Evolutionary conservation across 139 green algal species (phyloP).

Genomic region (Chlamydomonas sphaeroides): DNA sequence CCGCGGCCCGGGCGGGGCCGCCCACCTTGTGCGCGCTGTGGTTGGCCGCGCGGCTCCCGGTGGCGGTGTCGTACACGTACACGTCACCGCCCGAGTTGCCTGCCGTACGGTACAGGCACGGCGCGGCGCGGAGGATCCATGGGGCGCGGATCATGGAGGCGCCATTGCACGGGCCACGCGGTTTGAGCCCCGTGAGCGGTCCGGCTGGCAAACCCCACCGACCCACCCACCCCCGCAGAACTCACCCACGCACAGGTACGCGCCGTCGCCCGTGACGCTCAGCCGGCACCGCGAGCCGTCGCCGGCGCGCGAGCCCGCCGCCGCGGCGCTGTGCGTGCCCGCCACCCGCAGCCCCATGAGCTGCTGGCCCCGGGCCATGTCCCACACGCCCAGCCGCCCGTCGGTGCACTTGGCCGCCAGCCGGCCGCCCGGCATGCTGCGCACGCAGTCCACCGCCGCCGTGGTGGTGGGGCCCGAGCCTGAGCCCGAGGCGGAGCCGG

Average conservation of each 20-base stretch:
- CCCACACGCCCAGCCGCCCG: constrained; percentile 67
- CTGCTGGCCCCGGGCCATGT: not conserved
- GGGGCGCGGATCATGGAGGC: too few relatives aligned
- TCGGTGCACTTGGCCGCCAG: constrained; percentile 69
- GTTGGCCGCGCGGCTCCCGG: constrained; percentile 12
- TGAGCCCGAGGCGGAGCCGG: too few relatives aligned
- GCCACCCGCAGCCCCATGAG: constrained; percentile 15
- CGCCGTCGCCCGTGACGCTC: constrained; percentile 20
- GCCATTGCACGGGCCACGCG: too few relatives aligned
- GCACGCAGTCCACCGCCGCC: constrained; percentile 5
- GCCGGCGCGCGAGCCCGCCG: not conserved
- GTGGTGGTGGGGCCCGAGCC: too few relatives aligned
- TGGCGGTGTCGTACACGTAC: constrained; percentile 26
- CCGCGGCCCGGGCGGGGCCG: constrained; percentile 4
- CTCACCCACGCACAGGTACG: constrained; percentile 25
- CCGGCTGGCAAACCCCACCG: too few relatives aligned
- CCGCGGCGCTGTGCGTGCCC: constrained; percentile 12
- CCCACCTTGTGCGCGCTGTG: not conserved
- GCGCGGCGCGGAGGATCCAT: too few relatives aligned
- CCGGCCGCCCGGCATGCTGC: constrained; percentile 13
- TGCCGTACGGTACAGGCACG: too few relatives aligned
- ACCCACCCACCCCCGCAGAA: not conserved
- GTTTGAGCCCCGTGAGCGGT: too few relatives aligned
- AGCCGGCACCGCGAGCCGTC: constrained; percentile 4
- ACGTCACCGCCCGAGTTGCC: constrained; percentile 28